Percentiles rank a stretch among this genome's conserved stretches.
Evolutionary conservation across 169 alveolate species (phyloP).

Genomic region (Babesia gibsoni): DNA sequence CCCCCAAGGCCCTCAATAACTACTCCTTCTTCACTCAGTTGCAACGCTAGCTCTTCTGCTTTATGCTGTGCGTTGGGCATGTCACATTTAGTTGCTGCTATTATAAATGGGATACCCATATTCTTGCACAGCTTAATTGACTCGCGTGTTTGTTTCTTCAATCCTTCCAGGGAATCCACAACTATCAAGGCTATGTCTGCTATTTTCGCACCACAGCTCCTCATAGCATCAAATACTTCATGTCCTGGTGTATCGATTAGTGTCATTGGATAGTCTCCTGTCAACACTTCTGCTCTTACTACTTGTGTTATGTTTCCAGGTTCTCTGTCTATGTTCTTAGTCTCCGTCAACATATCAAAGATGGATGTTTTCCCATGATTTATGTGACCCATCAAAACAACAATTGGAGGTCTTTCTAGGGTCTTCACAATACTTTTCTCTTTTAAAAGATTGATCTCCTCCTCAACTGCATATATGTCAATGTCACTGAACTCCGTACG

Average conservation of each 20-base stretch:
- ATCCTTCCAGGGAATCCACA: slow-evolving; percentile 43
- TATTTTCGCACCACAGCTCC: slow-evolving; percentile 15
- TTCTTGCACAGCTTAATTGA: slow-evolving; percentile 27
- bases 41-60: slow-evolving; percentile 32
- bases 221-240: slow-evolving; percentile 45
- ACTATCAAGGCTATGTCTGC: slow-evolving; percentile 58
- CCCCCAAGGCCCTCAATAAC: slow-evolving; percentile 53
- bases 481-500: slow-evolving; percentile 30
- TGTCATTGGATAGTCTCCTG: slow-evolving; percentile 26
- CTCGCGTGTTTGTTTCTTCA: slow-evolving; percentile 36
- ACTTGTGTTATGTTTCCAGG: slow-evolving; percentile 22
- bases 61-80: slow-evolving; percentile 9
- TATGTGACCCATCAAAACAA: slow-evolving; percentile 50
- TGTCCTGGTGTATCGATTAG: slow-evolving; percentile 64
- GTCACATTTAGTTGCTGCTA: slow-evolving; percentile 53
- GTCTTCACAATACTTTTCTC: slow-evolving; percentile 18
- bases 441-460: slow-evolving; percentile 16
- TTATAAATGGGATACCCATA: slow-evolving; percentile 33
- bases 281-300: slow-evolving; percentile 4
- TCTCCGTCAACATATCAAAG: slow-evolving; percentile 28
- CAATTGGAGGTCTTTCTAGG: slow-evolving; percentile 51
- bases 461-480: slow-evolving; percentile 1
- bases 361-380: slow-evolving; percentile 54
- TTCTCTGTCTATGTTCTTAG: neutral
- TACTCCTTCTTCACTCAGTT: slow-evolving; percentile 42